Percentiles rank a stretch among this genome's conserved stretches.
phyloP scores from a whole-genome alignment of 441 rosid genomes.

The Cnidoscolus chayamansa region DNA sequence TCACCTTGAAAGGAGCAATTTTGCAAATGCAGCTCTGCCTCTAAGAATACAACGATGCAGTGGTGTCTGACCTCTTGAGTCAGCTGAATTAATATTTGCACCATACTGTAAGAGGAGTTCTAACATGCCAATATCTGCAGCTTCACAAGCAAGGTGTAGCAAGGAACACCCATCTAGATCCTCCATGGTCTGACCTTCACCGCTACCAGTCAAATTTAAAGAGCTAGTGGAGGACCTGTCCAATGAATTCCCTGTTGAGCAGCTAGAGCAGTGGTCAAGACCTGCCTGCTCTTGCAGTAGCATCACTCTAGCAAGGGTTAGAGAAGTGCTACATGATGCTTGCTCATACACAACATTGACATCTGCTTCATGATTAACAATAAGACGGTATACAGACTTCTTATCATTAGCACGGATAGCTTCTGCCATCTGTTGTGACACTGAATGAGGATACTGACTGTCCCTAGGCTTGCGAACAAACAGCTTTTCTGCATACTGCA shows the following conservation, averaged over 20 bases:
- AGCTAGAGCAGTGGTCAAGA: conserved; percentile 52
- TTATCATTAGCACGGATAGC: conserved; percentile 86
- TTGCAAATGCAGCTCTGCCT: conserved; percentile 69
- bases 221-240: conserved; percentile 71
- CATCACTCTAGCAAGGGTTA: conserved; percentile 83
- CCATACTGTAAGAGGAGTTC: conserved; percentile 97
- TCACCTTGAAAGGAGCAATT: conserved; percentile 85
- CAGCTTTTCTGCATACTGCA: conserved; percentile 91
- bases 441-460: conserved; percentile 45
- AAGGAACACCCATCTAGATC: conserved; percentile 71
- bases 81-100: conserved; percentile 72
- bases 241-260: conserved; percentile 49
- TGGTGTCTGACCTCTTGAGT: conserved; percentile 78
- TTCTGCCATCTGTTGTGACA: conserved; percentile 83
- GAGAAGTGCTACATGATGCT: conserved; percentile 53
- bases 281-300: conserved; percentile 67
- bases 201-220: conserved; percentile 42
- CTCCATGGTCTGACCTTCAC: conserved; percentile 47
- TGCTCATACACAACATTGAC: conserved; percentile 64
- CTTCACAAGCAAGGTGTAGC: conserved; percentile 97
- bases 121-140: conserved; percentile 94
- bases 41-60: conserved; percentile 64
- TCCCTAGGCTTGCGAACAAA: conserved; percentile 79
- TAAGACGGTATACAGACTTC: conserved; percentile 81
- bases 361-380: conserved; percentile 77